A percentile compares a stretch with the other conserved stretches of the same genome.
These are phyloP conservation scores for Xanthoceras sorbifolium DNA, from an alignment of 345 rosid species.

Conservation along the genomic window DNA sequence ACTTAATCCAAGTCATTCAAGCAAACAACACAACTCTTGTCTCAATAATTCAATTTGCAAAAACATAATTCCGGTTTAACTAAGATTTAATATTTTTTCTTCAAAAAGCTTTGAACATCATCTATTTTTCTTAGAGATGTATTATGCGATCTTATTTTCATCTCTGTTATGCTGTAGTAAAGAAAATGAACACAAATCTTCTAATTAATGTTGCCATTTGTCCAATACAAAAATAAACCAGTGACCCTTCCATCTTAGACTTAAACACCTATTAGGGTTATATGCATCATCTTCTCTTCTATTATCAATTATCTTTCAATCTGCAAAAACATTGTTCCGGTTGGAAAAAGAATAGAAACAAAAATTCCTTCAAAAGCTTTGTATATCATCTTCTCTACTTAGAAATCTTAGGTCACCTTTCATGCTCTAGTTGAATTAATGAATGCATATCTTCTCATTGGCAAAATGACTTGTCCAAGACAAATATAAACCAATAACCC, in stretches of 20 bases:
- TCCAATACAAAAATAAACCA: background rate
- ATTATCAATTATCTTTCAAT: background rate
- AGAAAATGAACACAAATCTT: background rate
- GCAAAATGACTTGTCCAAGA: background rate
- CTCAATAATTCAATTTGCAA: background rate
- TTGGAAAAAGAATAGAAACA: background rate
- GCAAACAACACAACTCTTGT: background rate
- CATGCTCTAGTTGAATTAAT: background rate
- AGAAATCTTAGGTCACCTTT: background rate
- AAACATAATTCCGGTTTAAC: background rate
- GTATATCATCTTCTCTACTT: too few species aligned
- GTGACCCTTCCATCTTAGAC: background rate
- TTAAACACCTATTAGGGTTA: background rate
- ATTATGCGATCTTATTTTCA: background rate
- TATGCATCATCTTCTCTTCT: background rate
- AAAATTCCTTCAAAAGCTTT: too few species aligned
- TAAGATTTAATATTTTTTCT: background rate
- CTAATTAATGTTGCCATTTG: background rate
- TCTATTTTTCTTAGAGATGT: background rate
- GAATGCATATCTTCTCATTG: background rate
- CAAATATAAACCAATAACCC: background rate
- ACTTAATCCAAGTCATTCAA: conserved; percentile 2
- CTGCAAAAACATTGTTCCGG: background rate
- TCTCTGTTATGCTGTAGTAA: background rate
- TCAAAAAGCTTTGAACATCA: background rate